These are phyloP conservation scores for Choricystis sp. DNA, from an alignment of 139 green algal species.

Conservation along the genomic window DNA sequence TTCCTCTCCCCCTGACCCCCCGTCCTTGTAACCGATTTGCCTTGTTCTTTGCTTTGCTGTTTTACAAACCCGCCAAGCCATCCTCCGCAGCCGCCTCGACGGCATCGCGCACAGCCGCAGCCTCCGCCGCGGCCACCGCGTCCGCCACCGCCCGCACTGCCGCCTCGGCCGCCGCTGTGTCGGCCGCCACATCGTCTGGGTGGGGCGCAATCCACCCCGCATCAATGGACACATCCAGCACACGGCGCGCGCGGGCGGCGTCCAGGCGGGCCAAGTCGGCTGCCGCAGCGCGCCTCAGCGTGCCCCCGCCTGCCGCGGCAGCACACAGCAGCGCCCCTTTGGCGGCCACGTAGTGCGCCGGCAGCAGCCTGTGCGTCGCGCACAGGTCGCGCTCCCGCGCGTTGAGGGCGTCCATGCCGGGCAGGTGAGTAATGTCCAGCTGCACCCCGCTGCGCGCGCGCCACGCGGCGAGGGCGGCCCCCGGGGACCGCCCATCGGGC, in stretches of 20 bases:
- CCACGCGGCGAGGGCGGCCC: background rate
- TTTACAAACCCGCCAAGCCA: too few species aligned
- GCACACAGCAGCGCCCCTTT: slow-evolving; percentile 53
- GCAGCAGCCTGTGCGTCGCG: slow-evolving; percentile 43
- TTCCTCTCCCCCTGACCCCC: too few species aligned
- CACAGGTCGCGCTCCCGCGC: slow-evolving; percentile 60
- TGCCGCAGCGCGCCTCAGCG: background rate
- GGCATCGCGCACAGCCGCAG: too few species aligned
- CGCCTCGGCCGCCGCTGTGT: background rate
- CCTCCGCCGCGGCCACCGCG: too few species aligned
- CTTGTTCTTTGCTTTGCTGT: too few species aligned
- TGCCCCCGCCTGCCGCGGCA: too few species aligned
- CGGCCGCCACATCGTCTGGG: too few species aligned
- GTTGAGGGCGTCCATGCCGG: slow-evolving; percentile 20
- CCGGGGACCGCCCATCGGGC: background rate
- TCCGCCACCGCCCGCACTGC: background rate
- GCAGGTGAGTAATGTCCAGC: slow-evolving; percentile 14
- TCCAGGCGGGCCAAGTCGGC: background rate
- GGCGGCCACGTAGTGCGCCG: slow-evolving; percentile 62
- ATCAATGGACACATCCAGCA: background rate
- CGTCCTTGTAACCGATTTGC: too few species aligned
- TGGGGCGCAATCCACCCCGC: background rate
- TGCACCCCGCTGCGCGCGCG: background rate
- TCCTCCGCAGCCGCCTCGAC: too few species aligned
- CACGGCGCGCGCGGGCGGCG: background rate